These are phyloP conservation scores for Solanum pennellii DNA, from an alignment of 257 asterid species.

Conservation along the genomic window DNA sequence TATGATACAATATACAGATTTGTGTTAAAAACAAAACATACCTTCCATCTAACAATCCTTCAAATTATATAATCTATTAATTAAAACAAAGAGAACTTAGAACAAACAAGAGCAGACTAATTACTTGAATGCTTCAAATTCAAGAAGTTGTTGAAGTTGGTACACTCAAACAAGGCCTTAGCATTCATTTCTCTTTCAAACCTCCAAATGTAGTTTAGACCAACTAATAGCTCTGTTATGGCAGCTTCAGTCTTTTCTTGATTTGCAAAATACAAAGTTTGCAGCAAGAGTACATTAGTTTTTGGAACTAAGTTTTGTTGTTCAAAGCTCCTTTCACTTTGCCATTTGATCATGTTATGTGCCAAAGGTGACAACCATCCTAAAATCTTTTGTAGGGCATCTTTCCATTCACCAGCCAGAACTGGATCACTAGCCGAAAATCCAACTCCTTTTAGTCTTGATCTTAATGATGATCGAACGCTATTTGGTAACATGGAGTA, in stretches of 20 bases:
- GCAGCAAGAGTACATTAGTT: constrained; percentile 59
- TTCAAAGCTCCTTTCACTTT: constrained; percentile 93
- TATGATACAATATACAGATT: constrained; percentile 38
- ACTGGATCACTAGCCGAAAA: constrained; percentile 62
- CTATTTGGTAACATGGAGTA: constrained; percentile 72
- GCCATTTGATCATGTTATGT: constrained; percentile 96
- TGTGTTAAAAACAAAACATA: constrained; percentile 27
- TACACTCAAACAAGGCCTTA: constrained; percentile 50
- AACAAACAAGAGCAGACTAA: background rate
- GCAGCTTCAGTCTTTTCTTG: constrained; percentile 92
- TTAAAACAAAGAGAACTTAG: background rate
- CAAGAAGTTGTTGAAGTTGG: constrained; percentile 33
- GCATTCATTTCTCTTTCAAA: constrained; percentile 94
- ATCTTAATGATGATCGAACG: constrained; percentile 44
- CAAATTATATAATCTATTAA: constrained; percentile 5
- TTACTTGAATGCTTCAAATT: constrained; percentile 14
- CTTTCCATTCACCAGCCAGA: constrained; percentile 86
- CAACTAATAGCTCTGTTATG: constrained; percentile 88
- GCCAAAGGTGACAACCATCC: constrained; percentile 94
- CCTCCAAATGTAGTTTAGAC: constrained; percentile 92
- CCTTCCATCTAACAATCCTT: constrained; percentile 17
- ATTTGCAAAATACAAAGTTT: constrained; percentile 64
- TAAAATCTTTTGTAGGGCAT: constrained; percentile 66
- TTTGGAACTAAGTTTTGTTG: constrained; percentile 50
- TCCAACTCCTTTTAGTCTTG: constrained; percentile 64